phyloP scores from a whole-genome alignment of 2,329 filamentous ascomycete species.

The Myriosclerotinia scirpicola region DNA sequence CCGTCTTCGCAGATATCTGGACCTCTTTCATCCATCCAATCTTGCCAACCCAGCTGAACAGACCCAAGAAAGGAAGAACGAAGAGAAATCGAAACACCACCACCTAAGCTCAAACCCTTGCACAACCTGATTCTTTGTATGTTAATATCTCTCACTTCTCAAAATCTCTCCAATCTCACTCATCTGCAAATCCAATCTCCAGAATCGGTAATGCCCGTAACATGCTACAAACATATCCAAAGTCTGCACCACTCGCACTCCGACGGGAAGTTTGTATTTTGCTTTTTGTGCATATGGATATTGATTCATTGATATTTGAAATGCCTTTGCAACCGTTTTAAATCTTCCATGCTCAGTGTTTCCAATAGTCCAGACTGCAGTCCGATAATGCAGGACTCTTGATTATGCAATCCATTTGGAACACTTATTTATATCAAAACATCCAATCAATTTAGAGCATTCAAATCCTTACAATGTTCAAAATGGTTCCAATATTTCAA shows the following conservation, averaged over 20 bases:
- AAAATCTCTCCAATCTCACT: constrained; percentile 6
- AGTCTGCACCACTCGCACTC: background rate
- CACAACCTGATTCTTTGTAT: background rate
- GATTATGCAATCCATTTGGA: too few relatives aligned
- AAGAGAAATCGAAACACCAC: background rate
- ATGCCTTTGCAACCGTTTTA: background rate
- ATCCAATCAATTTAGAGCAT: too few relatives aligned
- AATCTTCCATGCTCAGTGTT: background rate
- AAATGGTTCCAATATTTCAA: too few relatives aligned
- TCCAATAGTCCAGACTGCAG: too few relatives aligned
- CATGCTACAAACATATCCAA: background rate
- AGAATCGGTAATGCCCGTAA: background rate
- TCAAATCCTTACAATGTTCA: too few relatives aligned
- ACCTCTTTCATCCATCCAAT: background rate
- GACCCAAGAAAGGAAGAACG: background rate
- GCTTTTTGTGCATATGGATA: background rate
- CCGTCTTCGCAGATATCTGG: background rate
- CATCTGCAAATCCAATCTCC: constrained; percentile 5
- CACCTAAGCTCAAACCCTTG: background rate
- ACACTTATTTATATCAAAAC: too few relatives aligned
- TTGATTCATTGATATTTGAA: background rate
- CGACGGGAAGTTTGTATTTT: background rate
- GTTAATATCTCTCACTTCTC: constrained; percentile 14
- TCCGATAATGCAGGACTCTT: too few relatives aligned
- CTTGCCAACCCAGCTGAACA: background rate